Percentiles rank a stretch among this genome's conserved stretches.
These are phyloP conservation scores for Papiliotrema nemorosa DNA, from an alignment of 1,284 basidiomycete genomes.

Conservation along the genomic window DNA sequence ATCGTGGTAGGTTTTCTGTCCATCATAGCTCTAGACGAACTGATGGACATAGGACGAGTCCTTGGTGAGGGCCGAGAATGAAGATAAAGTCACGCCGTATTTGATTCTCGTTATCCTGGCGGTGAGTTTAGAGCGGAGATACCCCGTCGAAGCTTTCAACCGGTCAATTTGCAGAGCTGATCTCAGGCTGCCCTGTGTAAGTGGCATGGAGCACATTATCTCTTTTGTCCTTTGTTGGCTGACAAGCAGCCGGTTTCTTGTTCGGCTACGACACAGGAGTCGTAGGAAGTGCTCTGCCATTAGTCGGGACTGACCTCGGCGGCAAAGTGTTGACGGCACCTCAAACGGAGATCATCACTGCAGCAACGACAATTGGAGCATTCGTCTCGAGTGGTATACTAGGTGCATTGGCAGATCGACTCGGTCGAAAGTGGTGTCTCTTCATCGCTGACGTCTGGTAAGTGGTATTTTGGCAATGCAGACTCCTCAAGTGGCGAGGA, in stretches of 20 bases:
- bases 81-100: too few relatives aligned
- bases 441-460: conserved; percentile 9
- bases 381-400: not conserved
- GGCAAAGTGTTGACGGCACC: conserved; percentile 1
- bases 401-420: conserved; percentile 3
- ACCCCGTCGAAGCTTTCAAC: too few relatives aligned
- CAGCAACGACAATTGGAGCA: conserved; percentile 4
- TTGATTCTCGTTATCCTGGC: too few relatives aligned
- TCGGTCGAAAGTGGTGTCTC: conserved; percentile 4
- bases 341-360: conserved; percentile 12
- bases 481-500: not conserved
- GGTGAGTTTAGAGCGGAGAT: too few relatives aligned
- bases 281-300: conserved; percentile 16
- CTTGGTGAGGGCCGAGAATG: too few relatives aligned
- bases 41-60: too few relatives aligned
- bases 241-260: conserved; percentile 20
- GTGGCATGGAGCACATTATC: too few relatives aligned
- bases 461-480: not conserved
- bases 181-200: too few relatives aligned
- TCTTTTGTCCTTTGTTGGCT: too few relatives aligned
- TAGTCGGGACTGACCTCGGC: conserved; percentile 13
- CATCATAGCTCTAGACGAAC: too few relatives aligned
- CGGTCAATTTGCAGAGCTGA: too few relatives aligned
- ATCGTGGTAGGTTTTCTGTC: too few relatives aligned
- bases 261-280: conserved; percentile 20